Evolutionary conservation across 2,329 filamentous ascomycete genomes (phyloP).

Genomic region (Exophiala lecanii-corni): DNA sequence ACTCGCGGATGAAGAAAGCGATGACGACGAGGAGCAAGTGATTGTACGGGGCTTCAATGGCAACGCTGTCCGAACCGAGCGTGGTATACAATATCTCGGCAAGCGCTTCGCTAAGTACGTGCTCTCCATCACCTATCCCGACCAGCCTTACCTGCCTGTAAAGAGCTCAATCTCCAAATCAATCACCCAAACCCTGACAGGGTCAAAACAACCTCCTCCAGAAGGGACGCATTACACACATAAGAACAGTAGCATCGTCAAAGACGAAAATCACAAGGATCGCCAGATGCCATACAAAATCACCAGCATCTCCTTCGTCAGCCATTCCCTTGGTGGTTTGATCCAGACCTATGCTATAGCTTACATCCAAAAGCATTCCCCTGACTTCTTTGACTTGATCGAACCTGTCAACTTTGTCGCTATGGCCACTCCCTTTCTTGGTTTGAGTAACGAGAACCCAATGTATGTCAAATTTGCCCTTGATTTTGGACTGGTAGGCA

Average conservation of each 20-base stretch:
- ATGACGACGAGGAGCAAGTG: constrained; percentile 48
- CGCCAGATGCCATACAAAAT: constrained; percentile 58
- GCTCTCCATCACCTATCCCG: constrained; percentile 83
- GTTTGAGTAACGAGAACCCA: constrained; percentile 92
- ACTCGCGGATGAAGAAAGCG: constrained; percentile 36
- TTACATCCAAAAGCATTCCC: constrained; percentile 79
- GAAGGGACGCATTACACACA: constrained; percentile 43
- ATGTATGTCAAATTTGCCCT: constrained; percentile 95
- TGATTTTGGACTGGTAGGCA: constrained; percentile 92
- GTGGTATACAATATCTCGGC: constrained; percentile 93
- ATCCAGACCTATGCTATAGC: constrained; percentile 80
- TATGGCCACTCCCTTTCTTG: constrained; percentile 79
- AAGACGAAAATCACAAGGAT: constrained; percentile 40
- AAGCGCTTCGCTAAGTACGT: constrained; percentile 91
- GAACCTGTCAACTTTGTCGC: constrained; percentile 91
- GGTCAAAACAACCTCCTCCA: constrained; percentile 30
- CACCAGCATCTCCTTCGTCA: constrained; percentile 77
- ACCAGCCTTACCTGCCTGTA: constrained; percentile 77
- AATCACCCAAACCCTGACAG: constrained; percentile 45
- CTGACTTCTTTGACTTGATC: constrained; percentile 72
- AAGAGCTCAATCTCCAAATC: constrained; percentile 51
- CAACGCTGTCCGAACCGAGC: constrained; percentile 71
- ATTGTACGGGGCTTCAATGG: constrained; percentile 54
- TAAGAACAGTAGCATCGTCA: constrained; percentile 56
- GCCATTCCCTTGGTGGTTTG: constrained; percentile 85